phyloP scores from a whole-genome alignment of 257 asterid species.

The Verbena officinalis region DNA sequence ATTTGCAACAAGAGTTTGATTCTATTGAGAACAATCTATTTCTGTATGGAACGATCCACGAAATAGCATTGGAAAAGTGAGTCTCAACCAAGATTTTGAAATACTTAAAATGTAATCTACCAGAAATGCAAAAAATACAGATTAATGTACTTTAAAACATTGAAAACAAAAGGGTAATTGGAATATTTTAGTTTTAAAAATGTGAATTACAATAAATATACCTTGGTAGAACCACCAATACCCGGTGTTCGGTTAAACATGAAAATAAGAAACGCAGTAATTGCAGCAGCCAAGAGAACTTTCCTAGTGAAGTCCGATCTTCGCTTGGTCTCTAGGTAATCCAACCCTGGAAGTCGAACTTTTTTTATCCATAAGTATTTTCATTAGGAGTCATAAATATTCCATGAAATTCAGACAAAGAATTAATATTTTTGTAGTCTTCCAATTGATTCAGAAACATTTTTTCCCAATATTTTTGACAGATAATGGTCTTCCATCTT shows the following conservation, averaged over 20 bases:
- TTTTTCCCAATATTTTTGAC: not conserved
- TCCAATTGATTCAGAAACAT: not conserved
- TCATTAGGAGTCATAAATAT: not conserved
- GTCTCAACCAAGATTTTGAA: not conserved
- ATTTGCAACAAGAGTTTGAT: no score
- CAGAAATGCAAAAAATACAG: not conserved
- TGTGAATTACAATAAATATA: conserved; percentile 19
- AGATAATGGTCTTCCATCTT: not conserved
- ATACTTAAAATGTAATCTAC: not conserved
- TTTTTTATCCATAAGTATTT: conserved; percentile 1
- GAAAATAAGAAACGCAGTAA: conserved; percentile 54
- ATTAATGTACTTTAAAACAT: not conserved
- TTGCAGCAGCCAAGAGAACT: conserved; percentile 61
- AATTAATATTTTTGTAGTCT: conserved; percentile 13
- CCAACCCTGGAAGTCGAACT: conserved; percentile 49
- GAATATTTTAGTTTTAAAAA: not conserved
- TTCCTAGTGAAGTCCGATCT: conserved; percentile 51
- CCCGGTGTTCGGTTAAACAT: conserved; percentile 45
- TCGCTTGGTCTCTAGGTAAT: conserved; percentile 55
- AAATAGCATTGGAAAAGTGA: not conserved
- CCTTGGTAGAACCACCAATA: conserved; percentile 52
- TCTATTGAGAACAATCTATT: not conserved
- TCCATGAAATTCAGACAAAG: not conserved
- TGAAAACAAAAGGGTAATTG: no score
- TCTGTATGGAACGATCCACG: no score